A percentile compares a stretch with the other conserved stretches of the same genome.
Conservation (phyloP, 352 stramenopile species). For the Globisporangium paroecandrum region DNA sequence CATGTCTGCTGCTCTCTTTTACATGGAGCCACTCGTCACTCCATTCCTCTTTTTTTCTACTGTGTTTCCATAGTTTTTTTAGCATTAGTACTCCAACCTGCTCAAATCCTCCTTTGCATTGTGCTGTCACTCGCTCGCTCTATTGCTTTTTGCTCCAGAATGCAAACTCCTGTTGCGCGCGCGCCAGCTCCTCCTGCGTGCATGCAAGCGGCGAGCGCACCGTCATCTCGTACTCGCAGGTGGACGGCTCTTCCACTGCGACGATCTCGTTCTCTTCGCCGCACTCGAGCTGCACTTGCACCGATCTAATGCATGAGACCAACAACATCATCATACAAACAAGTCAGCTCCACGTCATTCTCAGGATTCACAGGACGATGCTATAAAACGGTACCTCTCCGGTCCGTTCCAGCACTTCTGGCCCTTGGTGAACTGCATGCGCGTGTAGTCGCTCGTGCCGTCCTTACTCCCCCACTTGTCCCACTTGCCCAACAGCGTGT, state of each 20-base stretch:
- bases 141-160: conserved; percentile 38
- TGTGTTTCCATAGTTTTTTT: neutral
- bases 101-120: neutral
- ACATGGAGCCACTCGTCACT: neutral
- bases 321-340: neutral
- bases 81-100: neutral
- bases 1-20: too few relatives aligned
- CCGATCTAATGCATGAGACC: conserved; percentile 29
- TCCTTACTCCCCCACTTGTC: conserved; percentile 35
- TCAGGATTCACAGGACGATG: neutral
- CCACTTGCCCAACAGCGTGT: conserved; percentile 77
- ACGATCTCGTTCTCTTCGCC: conserved; percentile 77
- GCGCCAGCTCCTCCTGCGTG: conserved; percentile 38
- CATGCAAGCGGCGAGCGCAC: conserved; percentile 67
- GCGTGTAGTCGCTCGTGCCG: conserved; percentile 34
- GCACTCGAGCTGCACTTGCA: conserved; percentile 77
- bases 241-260: conserved; percentile 91
- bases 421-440: conserved; percentile 77
- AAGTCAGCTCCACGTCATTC: neutral
- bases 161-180: conserved; percentile 40
- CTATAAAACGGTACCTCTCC: conserved; percentile 32
- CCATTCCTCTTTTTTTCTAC: neutral
- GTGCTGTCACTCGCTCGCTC: neutral
- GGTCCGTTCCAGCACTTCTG: conserved; percentile 92
- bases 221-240: conserved; percentile 89